phyloP scores from a whole-genome alignment of 371 early-diverging fungal genomes.

The Funneliformis caledonium region DNA sequence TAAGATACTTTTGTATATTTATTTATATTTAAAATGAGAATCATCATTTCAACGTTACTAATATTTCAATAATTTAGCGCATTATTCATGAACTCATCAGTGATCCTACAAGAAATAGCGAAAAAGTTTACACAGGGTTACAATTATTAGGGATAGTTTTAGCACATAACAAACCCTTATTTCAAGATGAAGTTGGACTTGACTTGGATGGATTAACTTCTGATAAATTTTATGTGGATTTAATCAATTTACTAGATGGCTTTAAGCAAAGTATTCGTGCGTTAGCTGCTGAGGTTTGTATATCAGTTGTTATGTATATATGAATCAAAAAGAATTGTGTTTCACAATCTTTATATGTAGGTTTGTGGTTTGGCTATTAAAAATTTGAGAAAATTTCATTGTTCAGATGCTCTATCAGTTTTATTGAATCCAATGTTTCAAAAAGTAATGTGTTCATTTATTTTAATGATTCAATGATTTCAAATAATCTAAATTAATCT shows the following conservation, averaged over 20 bases:
- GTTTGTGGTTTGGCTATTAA: constrained; percentile 19
- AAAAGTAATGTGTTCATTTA: background rate
- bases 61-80: background rate
- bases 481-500: background rate
- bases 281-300: background rate
- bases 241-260: background rate
- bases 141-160: constrained; percentile 3
- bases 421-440: constrained; percentile 13
- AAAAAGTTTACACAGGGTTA: background rate
- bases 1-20: background rate
- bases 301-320: background rate
- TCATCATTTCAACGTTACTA: background rate
- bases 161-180: constrained; percentile 2
- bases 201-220: background rate
- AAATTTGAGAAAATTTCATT: constrained; percentile 16
- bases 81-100: constrained; percentile 12
- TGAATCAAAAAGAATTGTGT: background rate
- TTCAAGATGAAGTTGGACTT: constrained; percentile 19
- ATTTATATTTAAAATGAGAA: background rate
- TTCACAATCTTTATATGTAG: background rate
- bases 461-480: background rate
- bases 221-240: constrained; percentile 18
- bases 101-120: background rate
- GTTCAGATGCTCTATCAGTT: background rate
- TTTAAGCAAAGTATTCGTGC: background rate